These are phyloP conservation scores for Eucalyptus regnans DNA, from an alignment of 345 rosid species.

Conservation along the genomic window DNA sequence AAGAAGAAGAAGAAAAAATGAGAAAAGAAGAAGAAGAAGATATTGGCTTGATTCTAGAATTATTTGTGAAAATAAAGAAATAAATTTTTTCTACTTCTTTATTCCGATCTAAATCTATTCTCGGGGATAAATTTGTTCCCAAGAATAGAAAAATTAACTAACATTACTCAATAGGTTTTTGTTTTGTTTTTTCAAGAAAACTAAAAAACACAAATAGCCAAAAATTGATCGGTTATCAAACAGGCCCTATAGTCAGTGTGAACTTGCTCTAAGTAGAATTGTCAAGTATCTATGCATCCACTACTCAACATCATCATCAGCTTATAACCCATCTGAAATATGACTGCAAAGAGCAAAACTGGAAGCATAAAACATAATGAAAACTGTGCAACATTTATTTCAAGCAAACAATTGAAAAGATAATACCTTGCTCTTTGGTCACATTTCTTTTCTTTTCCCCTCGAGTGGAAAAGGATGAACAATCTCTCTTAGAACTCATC, in stretches of 20 bases:
- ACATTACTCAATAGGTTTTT: accelerated
- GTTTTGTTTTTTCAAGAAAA: too few relatives aligned
- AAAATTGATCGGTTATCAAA: too few relatives aligned
- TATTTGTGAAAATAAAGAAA: accelerated
- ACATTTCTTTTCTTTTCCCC: background rate
- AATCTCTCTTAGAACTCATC: slow-evolving; percentile 12
- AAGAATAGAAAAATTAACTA: too few relatives aligned
- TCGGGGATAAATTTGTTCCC: accelerated
- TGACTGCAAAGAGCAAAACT: background rate
- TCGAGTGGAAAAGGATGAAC: slow-evolving; percentile 25
- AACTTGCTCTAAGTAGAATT: background rate
- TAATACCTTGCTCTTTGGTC: background rate
- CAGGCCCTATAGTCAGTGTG: background rate
- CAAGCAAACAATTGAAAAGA: background rate
- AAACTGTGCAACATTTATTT: background rate
- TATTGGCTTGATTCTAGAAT: too few relatives aligned
- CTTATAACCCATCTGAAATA: background rate
- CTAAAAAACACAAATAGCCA: too few relatives aligned
- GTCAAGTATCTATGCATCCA: background rate
- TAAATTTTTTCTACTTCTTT: too few relatives aligned
- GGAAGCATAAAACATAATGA: background rate
- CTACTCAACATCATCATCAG: background rate
- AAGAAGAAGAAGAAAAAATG: too few relatives aligned
- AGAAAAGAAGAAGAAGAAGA: too few relatives aligned
- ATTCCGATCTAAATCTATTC: too few relatives aligned